A percentile compares a stretch with the other conserved stretches of the same genome.
Evolutionary conservation across 75 land plant species (phyloP).

Genomic region (Cunninghamia lanceolata): DNA sequence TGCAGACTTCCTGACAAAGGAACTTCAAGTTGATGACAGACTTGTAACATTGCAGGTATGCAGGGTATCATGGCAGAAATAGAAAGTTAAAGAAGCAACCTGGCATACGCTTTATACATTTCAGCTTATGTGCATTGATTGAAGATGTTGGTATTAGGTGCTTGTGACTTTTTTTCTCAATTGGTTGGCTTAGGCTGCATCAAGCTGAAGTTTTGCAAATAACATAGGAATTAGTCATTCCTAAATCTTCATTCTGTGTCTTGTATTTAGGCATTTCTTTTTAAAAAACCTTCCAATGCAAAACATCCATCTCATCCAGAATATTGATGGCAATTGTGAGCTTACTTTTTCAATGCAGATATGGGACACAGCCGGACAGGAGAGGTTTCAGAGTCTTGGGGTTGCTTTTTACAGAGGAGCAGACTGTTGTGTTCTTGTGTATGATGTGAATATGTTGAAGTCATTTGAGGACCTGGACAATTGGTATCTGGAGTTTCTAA

Average conservation of each 20-base stretch:
- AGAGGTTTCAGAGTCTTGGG: conserved; percentile 79
- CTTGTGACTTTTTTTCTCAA: neutral
- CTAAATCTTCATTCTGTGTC: neutral
- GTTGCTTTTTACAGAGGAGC: conserved; percentile 78
- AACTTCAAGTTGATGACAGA: conserved; percentile 57
- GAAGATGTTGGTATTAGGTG: neutral
- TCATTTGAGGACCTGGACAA: conserved; percentile 58
- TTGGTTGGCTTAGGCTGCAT: neutral
- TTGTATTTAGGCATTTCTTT: neutral
- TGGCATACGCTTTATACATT: neutral
- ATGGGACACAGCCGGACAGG: conserved; percentile 98
- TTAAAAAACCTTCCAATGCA: neutral
- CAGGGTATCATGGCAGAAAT: neutral
- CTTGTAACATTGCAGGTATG: conserved; percentile 70
- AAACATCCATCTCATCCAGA: neutral
- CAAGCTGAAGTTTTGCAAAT: neutral
- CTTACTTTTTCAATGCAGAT: conserved; percentile 35
- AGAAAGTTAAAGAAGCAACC: neutral
- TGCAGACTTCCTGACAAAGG: conserved; percentile 80
- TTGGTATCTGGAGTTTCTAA: conserved; percentile 71
- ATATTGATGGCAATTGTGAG: neutral
- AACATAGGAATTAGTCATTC: neutral
- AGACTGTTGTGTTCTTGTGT: conserved; percentile 77
- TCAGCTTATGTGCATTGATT: neutral
- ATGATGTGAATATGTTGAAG: conserved; percentile 63